These are phyloP conservation scores for Ziziphus jujuba DNA, from an alignment of 306 rosid species.

Conservation along the genomic window DNA sequence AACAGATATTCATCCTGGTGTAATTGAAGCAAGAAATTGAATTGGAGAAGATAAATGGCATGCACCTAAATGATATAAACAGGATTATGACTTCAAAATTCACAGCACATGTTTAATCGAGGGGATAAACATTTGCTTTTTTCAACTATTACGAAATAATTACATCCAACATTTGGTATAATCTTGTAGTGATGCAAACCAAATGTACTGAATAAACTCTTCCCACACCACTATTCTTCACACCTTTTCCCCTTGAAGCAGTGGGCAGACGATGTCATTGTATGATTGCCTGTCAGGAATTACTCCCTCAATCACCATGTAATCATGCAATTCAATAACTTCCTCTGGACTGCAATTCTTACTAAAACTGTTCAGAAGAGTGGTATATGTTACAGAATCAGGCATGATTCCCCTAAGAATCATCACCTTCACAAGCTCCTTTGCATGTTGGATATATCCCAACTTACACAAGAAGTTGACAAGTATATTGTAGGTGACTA, in stretches of 20 bases:
- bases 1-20: background rate
- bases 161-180: no score
- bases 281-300: slow-evolving; percentile 43
- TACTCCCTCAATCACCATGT: slow-evolving; percentile 52
- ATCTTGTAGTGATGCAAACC: background rate
- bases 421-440: slow-evolving; percentile 52
- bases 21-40: background rate
- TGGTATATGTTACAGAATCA: slow-evolving; percentile 50
- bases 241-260: slow-evolving; percentile 24
- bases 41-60: background rate
- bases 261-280: slow-evolving; percentile 34
- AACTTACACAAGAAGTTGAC: slow-evolving; percentile 53
- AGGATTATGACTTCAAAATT: no score
- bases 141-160: background rate
- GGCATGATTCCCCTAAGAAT: slow-evolving; percentile 40
- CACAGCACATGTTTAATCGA: no score
- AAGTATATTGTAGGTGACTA: slow-evolving; percentile 50
- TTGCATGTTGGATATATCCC: slow-evolving; percentile 39
- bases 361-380: slow-evolving; percentile 39
- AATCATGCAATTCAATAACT: slow-evolving; percentile 57
- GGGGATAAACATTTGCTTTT: background rate
- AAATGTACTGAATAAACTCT: background rate
- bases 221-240: background rate
- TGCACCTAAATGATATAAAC: background rate
- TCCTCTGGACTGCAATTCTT: slow-evolving; percentile 34